Base-by-base conservation (phyloP, 1,284 basidiomycete species). In the Entoloma clypeatum region DNA sequence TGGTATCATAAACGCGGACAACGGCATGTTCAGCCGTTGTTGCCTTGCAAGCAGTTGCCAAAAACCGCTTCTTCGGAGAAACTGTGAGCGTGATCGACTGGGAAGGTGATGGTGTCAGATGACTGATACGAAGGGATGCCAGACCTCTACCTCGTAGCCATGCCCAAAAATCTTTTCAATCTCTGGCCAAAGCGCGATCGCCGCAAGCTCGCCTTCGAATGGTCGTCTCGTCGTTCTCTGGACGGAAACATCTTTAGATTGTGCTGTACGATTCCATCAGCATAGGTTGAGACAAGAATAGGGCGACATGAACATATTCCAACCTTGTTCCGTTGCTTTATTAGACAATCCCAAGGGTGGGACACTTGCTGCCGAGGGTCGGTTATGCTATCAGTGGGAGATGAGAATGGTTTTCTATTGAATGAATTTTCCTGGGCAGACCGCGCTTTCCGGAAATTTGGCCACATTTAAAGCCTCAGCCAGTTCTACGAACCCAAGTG, bases 81-180 rank as follows among this genome's bases (percentile, higher is more conserved):
- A 81, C 73, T 0, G 82, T 79, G 3, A 95, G 66, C 0, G 86
- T 77, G 39, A 92, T 85, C 3, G 85, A 84, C 88, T 92, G 40
- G 2, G 38, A 17, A 17, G 19, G 18, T 21, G 32, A 38, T 3
- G 28, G 9, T 17, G 19, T 13, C 11, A 33, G 2, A 8, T 14
- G 24, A 16, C 25, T 22, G 46, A 34, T 27, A 8, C 36, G 18
- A 27, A 19, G 28, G 7, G 17, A 8, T n/a, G n/a, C 7, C n/a
- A 13, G 14, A 29, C 17, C 50, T 58, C 44, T 49, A 92, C 86
- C 75, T 99, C 96, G 59, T 97, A 98, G 23, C 93, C 93, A 63
- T 99, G 96, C 1, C 95, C 96, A 61, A 97, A 99, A 2, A 99
- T 71, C 61, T 99, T 99, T 58, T 99, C 95, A 1, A 85, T 71